Conservation (phyloP, 805 yeast genomes). For the Hanseniaspora clermontiae region DNA sequence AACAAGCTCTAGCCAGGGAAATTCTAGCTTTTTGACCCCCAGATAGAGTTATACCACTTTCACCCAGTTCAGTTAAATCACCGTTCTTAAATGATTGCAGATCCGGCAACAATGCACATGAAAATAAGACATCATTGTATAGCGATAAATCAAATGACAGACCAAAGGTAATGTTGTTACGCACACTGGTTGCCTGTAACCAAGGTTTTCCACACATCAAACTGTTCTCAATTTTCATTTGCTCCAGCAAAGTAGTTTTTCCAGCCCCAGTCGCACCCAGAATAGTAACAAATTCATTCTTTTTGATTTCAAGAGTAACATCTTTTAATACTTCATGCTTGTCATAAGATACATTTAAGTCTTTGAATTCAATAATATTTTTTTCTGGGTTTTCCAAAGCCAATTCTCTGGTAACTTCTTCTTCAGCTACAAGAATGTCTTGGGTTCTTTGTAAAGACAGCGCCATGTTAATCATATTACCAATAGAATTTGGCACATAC, state of each 20-base stretch:
- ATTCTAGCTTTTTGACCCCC: slow-evolving; percentile 85
- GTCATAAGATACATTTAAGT: slow-evolving; percentile 30
- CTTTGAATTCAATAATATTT: slow-evolving; percentile 36
- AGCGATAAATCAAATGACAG: slow-evolving; percentile 35
- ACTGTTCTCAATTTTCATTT: slow-evolving; percentile 47
- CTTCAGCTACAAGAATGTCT: slow-evolving; percentile 37
- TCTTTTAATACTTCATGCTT: slow-evolving; percentile 34
- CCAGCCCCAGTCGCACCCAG: slow-evolving; percentile 63
- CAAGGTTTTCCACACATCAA: slow-evolving; percentile 58
- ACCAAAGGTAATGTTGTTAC: slow-evolving; percentile 65
- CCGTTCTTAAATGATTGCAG: slow-evolving; percentile 58
- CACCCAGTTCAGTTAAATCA: slow-evolving; percentile 71
- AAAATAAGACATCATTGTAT: slow-evolving; percentile 44
- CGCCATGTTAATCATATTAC: slow-evolving; percentile 55
- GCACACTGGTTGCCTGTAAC: slow-evolving; percentile 71
- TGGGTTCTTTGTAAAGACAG: slow-evolving; percentile 50
- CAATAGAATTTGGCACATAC: slow-evolving; percentile 58
- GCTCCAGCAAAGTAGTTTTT: slow-evolving; percentile 58
- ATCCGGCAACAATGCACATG: slow-evolving; percentile 58
- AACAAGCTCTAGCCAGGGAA: slow-evolving; percentile 67
- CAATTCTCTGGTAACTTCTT: slow-evolving; percentile 19
- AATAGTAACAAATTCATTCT: slow-evolving; percentile 60
- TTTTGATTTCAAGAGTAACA: slow-evolving; percentile 40
- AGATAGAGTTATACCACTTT: slow-evolving; percentile 72
- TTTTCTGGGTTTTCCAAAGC: slow-evolving; percentile 16